Conservation (phyloP, 2,329 filamentous ascomycete species). For the Escovopsis sp. region DNA sequence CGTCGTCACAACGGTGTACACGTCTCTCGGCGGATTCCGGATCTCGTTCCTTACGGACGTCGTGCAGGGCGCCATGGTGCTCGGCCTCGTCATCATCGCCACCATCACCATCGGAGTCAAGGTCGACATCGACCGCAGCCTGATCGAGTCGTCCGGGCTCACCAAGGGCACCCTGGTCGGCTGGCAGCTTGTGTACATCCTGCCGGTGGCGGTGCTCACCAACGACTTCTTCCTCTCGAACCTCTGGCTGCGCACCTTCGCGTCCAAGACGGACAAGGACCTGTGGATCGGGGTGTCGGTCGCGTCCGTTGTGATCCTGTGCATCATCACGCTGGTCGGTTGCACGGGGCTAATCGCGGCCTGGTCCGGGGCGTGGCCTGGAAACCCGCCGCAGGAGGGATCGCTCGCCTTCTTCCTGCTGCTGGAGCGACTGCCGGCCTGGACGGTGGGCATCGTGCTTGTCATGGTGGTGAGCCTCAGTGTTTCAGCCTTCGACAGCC, state of each 20-base stretch:
- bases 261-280: constrained; percentile 8
- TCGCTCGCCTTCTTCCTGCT: constrained; percentile 64
- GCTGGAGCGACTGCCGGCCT: constrained; percentile 54
- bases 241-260: constrained; percentile 17
- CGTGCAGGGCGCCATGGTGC: constrained; percentile 64
- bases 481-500: constrained; percentile 63
- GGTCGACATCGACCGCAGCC: constrained; percentile 52
- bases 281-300: constrained; percentile 53
- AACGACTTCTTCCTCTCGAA: constrained; percentile 79
- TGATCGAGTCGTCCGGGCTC: constrained; percentile 54
- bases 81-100: constrained; percentile 59
- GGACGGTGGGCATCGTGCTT: constrained; percentile 70
- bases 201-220: constrained; percentile 64
- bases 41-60: constrained; percentile 77
- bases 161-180: constrained; percentile 56
- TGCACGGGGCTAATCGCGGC: constrained; percentile 58
- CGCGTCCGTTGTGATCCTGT: constrained; percentile 47
- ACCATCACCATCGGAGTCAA: constrained; percentile 64
- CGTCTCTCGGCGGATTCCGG: constrained; percentile 70
- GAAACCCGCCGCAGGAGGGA: constrained; percentile 39
- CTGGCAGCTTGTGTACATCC: constrained; percentile 76
- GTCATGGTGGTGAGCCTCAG: constrained; percentile 67
- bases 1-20: constrained; percentile 67
- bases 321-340: constrained; percentile 60
- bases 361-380: constrained; percentile 59